These are phyloP conservation scores for Ilyonectria robusta DNA, from an alignment of 2,329 filamentous ascomycete genomes.

Conservation along the genomic window DNA sequence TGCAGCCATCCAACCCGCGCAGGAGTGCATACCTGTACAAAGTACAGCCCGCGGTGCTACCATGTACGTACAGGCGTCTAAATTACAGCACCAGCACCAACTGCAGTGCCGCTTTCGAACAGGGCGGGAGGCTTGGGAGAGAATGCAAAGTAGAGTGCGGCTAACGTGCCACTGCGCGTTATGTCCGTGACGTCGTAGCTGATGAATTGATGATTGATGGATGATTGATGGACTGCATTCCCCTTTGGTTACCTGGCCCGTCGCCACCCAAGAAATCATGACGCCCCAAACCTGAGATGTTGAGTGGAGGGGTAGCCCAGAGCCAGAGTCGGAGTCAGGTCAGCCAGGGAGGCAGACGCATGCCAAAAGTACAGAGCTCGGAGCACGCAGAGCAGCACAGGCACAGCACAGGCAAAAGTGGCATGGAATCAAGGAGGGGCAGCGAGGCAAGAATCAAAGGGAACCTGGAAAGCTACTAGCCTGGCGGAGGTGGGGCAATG, in stretches of 20 bases:
- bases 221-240: neutral
- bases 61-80: neutral
- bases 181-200: neutral
- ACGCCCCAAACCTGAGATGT: constrained; percentile 11
- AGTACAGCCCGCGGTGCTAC: neutral
- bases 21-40: neutral
- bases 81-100: neutral
- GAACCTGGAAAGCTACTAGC: constrained; percentile 32
- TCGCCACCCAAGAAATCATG: constrained; percentile 16
- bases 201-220: neutral
- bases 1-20: constrained; percentile 1
- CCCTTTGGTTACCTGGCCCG: neutral
- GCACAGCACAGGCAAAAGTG: constrained; percentile 6
- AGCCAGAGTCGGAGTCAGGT: neutral
- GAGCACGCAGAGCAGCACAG: neutral
- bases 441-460: constrained; percentile 17
- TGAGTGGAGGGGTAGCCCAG: constrained; percentile 4
- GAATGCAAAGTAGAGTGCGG: constrained; percentile 2
- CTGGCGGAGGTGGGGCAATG: constrained; percentile 42
- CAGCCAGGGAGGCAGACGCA: constrained; percentile 23
- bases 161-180: neutral
- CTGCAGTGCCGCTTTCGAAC: neutral
- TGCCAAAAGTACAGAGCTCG: constrained; percentile 1
- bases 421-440: constrained; percentile 36
- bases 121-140: neutral